Base-by-base conservation (phyloP, 1,284 basidiomycete species). In the Golubevia pallescens region DNA sequence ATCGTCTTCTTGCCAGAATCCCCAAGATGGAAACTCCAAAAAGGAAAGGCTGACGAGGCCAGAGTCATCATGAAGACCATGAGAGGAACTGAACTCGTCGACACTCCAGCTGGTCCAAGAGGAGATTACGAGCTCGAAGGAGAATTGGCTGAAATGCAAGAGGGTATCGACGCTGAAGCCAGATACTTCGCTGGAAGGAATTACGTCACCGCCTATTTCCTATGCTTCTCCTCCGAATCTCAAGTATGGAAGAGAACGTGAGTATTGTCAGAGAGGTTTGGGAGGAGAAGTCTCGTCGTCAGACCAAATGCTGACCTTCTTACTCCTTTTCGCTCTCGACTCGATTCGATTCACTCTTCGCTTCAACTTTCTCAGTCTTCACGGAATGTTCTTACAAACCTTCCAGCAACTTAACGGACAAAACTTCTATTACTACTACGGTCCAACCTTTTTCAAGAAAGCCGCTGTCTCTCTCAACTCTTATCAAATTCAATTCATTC, bases 51-150 rank as follows among this genome's bases (percentile, higher is more conserved):
- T 13, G 42, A 48, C 16, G 13, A 48, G 6, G 42, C 42, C 42
- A 48, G 42, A 48, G 8, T 16, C 10, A 48, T 48, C 42, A 48
- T 48, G 5, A 77, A 73, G 75, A 51, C 53, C 51, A 79, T 75
- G 69, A 70, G 75, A 20, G 68, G 67, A 54, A 58, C 76, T 19
- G 7, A 21, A 16, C 65, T 77, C 24, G 23, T 61, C 55, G 57
- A 60, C 51, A 28, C 73, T 56, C 68, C 68, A 55, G 66, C 69
- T 56, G 66, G 57, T 13, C 66, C 62, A 8, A 75, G 75, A 53
- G 76, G 76, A 21, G 75, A 77, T 68, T 67, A 72, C 67, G 69
- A 67, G 65, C 71, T 78, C 69, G 77, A 78, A 68, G 72, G 67
- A 24, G 77, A 78, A 58, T 68, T 78, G 19, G 52, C 54, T 23